Evolutionary conservation across 2,329 filamentous ascomycete species (phyloP).

Genomic region (Talaromyces sp.): DNA sequence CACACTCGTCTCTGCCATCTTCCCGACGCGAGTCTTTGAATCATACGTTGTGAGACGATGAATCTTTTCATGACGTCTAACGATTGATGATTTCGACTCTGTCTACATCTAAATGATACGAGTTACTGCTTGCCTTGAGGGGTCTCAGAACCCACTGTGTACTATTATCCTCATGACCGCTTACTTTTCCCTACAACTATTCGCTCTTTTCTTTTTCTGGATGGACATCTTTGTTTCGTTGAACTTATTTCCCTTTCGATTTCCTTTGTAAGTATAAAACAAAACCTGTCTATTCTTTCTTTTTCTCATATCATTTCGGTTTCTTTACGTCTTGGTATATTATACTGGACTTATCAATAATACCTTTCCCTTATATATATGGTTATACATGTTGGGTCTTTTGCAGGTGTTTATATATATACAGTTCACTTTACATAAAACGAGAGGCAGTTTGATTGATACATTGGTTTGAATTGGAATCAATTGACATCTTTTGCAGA

Average conservation of each 20-base stretch:
- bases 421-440: neutral
- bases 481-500: neutral
- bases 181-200: neutral
- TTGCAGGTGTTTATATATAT: neutral
- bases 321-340: slow-evolving; percentile 2
- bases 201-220: neutral
- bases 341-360: slow-evolving; percentile 10
- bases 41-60: slow-evolving; percentile 19
- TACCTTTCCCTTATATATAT: slow-evolving; percentile 8
- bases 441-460: neutral
- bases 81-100: slow-evolving; percentile 12
- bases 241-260: slow-evolving; percentile 8
- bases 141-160: slow-evolving; percentile 11
- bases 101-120: neutral
- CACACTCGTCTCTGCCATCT: slow-evolving; percentile 23
- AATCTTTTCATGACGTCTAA: slow-evolving; percentile 10
- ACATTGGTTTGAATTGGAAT: neutral
- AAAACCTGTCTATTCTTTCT: slow-evolving; percentile 13
- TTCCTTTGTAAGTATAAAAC: slow-evolving; percentile 17
- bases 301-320: slow-evolving; percentile 11
- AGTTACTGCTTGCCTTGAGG: neutral
- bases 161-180: slow-evolving; percentile 13
- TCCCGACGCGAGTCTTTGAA: slow-evolving; percentile 34
- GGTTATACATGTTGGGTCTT: neutral
- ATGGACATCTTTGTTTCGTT: slow-evolving; percentile 6